phyloP scores from a whole-genome alignment of 1,284 basidiomycete species.

The Moesziomyces sp. region DNA sequence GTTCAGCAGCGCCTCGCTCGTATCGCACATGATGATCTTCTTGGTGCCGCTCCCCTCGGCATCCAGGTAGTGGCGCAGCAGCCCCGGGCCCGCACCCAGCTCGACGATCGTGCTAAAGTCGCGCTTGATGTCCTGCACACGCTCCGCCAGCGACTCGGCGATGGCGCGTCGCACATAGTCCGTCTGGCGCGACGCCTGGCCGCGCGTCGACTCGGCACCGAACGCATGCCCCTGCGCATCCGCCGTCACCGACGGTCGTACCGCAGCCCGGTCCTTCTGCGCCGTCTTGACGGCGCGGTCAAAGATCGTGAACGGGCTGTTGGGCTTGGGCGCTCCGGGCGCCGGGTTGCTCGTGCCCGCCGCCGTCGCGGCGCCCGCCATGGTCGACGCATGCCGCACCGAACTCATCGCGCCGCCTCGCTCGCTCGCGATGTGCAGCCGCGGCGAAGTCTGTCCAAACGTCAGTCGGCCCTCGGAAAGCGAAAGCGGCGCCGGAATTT shows the following conservation, averaged over 20 bases:
- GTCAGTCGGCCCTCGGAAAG: constrained; percentile 10
- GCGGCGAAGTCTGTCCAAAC: constrained; percentile 32
- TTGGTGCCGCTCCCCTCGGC: constrained; percentile 73
- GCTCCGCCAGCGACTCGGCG: constrained; percentile 88
- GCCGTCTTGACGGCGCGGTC: constrained; percentile 83
- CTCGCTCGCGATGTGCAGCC: constrained; percentile 6
- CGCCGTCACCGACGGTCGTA: constrained; percentile 71
- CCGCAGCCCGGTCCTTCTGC: constrained; percentile 82
- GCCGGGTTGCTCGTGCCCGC: constrained; percentile 37
- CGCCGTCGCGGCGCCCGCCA: constrained; percentile 24
- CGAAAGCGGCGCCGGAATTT: not conserved
- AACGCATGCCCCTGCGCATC: constrained; percentile 16
- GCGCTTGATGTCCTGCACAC: constrained; percentile 87
- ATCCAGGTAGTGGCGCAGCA: constrained; percentile 86
- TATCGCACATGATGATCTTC: constrained; percentile 87
- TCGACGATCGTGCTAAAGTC: constrained; percentile 85
- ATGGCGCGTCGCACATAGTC: constrained; percentile 94
- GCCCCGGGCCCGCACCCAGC: constrained; percentile 92
- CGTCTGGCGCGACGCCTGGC: constrained; percentile 76
- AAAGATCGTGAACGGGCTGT: constrained; percentile 73
- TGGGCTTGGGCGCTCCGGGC: constrained; percentile 59
- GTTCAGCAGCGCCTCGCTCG: constrained; percentile 71
- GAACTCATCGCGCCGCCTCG: constrained; percentile 5
- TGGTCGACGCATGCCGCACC: constrained; percentile 47
- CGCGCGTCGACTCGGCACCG: constrained; percentile 44